phyloP scores from a whole-genome alignment of 2,329 filamentous ascomycete species.

The Aspergillus hiratsukae region DNA sequence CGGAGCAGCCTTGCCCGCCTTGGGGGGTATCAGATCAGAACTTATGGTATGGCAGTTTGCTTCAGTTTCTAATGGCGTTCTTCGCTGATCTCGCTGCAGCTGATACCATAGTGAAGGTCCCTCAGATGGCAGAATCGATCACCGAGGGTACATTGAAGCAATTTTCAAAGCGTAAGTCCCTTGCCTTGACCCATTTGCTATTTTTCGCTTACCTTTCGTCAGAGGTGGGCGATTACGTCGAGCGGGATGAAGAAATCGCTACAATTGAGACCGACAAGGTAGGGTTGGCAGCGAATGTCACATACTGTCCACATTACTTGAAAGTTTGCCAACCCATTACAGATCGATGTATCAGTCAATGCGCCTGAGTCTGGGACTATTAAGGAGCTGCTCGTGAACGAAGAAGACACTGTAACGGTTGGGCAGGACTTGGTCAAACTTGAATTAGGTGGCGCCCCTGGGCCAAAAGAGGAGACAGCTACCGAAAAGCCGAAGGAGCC shows the following conservation, averaged over 20 bases:
- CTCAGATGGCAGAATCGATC: constrained; percentile 97
- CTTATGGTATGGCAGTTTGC: constrained; percentile 28
- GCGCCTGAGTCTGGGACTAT: constrained; percentile 85
- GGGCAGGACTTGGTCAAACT: constrained; percentile 87
- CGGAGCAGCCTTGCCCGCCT: constrained; percentile 18
- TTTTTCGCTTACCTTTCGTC: constrained; percentile 16
- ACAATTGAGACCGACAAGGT: constrained; percentile 99
- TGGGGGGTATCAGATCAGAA: constrained; percentile 30
- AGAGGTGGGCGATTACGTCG: constrained; percentile 87
- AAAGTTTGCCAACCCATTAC: constrained; percentile 7
- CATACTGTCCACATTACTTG: not conserved
- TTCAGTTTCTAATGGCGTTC: not conserved
- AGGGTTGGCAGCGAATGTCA: constrained; percentile 18
- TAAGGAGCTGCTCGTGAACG: constrained; percentile 84
- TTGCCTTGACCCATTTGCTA: constrained; percentile 14
- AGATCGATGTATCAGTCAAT: constrained; percentile 97
- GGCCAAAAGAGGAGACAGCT: constrained; percentile 53
- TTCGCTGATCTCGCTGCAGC: constrained; percentile 43
- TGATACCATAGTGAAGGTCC: constrained; percentile 85
- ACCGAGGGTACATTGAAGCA: constrained; percentile 96
- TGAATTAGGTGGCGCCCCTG: constrained; percentile 67
- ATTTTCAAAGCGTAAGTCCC: constrained; percentile 68
- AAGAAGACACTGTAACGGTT: constrained; percentile 93
- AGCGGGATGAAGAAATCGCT: constrained; percentile 94
- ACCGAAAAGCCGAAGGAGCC: constrained; percentile 58